Base-by-base conservation (phyloP, 2,329 filamentous ascomycete genomes). In the Juglanconis sp. region DNA sequence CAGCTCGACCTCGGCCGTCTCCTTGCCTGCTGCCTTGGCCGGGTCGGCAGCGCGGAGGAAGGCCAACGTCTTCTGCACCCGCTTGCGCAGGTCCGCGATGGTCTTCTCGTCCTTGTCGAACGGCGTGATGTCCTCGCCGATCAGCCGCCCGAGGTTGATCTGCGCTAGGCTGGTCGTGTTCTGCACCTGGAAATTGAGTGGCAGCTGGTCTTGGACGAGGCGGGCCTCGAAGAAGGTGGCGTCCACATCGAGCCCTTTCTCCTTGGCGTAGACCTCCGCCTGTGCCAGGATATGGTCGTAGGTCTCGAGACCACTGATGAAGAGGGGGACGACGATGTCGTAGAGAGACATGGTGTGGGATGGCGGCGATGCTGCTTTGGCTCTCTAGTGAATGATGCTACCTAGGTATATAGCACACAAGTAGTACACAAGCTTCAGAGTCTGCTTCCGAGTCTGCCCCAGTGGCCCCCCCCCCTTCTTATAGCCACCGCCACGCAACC, bases 141-240 rank as follows among this genome's bases (percentile, higher is more conserved):
- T 66, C 48, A 73, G 61, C 24, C 72, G 65, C 42, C 58, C 65
- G 7, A 74, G 31, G 54, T 66, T 65, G 51, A 66, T 63, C 53
- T 63, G 65, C 17, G 70, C 68, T 5, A 65, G 64, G 53, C 61
- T 64, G 36, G 70, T 71, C 7, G 69, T 66, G 58, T 68, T 71
- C 36, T 73, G 69, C 8, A 74, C 68, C 60, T 74, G 71, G 64
- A 74, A 74, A 15, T 64, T 65, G 32, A 74, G 64, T 8, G 72
- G 72, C n/a, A 65, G 56, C 64, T 70, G 69, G 64, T 74, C 72
- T 8, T 71, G 67, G 38, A 72, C 63, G 2, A 74, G 67, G 8
- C 69, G 68, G 8, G 70, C 68, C 47, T 68, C 59, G 51, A 67
- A 64, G 61, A 68, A 71, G 13, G 62, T 64, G 31, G 62, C 65